A percentile compares a stretch with the other conserved stretches of the same genome.
These are phyloP conservation scores for Petasospora rhodanensis DNA, from an alignment of 1,139 yeast species.

Conservation along the genomic window DNA sequence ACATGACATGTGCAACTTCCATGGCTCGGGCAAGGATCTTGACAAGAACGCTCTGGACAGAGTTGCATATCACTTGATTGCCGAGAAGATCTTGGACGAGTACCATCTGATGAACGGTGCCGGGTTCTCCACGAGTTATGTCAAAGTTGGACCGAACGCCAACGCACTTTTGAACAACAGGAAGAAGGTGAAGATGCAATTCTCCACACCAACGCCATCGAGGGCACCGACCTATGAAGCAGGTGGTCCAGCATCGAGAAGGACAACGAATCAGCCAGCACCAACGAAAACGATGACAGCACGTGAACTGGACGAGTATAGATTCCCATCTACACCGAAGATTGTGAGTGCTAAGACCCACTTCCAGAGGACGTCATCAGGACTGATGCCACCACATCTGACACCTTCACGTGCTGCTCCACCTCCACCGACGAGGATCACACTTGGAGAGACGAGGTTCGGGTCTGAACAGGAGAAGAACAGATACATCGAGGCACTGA, in stretches of 20 bases:
- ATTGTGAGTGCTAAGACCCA: conserved; percentile 28
- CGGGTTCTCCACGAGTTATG: conserved; percentile 81
- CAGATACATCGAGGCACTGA: conserved; percentile 27
- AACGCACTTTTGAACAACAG: conserved; percentile 40
- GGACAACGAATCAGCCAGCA: too few relatives aligned
- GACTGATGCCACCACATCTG: conserved; percentile 10
- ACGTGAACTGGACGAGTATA: conserved; percentile 14
- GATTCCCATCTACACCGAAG: conserved; percentile 19
- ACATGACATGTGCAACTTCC: conserved; percentile 54
- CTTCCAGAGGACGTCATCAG: conserved; percentile 25
- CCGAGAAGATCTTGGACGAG: conserved; percentile 66
- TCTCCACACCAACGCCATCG: conserved; percentile 23
- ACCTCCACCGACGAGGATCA: conserved; percentile 20
- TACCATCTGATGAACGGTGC: conserved; percentile 64
- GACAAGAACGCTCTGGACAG: conserved; percentile 72
- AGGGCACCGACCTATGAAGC: conserved; percentile 8
- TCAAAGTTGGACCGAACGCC: conserved; percentile 55
- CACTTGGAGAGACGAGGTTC: conserved; percentile 24
- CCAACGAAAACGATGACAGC: conserved; percentile 4
- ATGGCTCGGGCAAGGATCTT: conserved; percentile 65
- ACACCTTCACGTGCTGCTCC: conserved; percentile 10
- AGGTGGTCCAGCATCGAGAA: neutral
- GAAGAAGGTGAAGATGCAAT: conserved; percentile 44
- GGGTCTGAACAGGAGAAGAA: conserved; percentile 25
- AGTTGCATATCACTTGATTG: conserved; percentile 70